Evolutionary conservation across 768 basidiomycete species (phyloP), one percentile per base, ranked within the genome.

Genomic region (Jaapia argillacea): DNA sequence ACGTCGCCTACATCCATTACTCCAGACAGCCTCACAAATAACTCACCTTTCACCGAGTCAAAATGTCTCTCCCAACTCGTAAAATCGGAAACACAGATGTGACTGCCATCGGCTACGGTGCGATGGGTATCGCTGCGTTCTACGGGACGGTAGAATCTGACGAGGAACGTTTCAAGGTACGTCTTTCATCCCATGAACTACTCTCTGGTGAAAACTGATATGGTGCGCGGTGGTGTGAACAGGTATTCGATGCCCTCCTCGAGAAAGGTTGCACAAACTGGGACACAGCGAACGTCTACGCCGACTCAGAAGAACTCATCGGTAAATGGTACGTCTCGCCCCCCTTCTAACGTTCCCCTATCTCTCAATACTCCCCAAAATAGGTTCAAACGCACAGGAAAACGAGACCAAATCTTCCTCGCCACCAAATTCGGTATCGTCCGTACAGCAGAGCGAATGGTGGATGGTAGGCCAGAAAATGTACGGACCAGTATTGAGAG

Each of bases 381-480:
- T 33, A 43, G 42, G 42, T 43, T 43, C 42, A 20, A 43, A 20
- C 16, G 24, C 21, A 43, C 42, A 5, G 42, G 42, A 24, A 43
- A 33, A 35, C 42, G 42, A 7, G 24, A 43, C 18, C 18, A 43
- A 16, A 35, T 43, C 12, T 58, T 58, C 51, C 53, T 58, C 13
- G 53, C 56, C n/a, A 53, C 53, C 23, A 58, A 58, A 41, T 58
- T 58, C 40, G 52, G 53, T n/a, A 14, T 48, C 16, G 37, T 21
- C 20, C 37, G 37, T 21, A 12, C 12, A 22, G 10, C 37, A 21
- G 37, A 21, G 7, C 37, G 37, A 7, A 7, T 38, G 10, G 20
- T 38, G 13, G 22, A 38, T 21, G 37, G 37, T 21, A 7, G 7
- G 7, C 37, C 37, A 10, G 37, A 38, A 38, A 13, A 38, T 38